Percentiles rank a stretch among this genome's conserved stretches.
Conservation (phyloP, 352 stramenopile genomes). For the Pythium rishiriense region DNA sequence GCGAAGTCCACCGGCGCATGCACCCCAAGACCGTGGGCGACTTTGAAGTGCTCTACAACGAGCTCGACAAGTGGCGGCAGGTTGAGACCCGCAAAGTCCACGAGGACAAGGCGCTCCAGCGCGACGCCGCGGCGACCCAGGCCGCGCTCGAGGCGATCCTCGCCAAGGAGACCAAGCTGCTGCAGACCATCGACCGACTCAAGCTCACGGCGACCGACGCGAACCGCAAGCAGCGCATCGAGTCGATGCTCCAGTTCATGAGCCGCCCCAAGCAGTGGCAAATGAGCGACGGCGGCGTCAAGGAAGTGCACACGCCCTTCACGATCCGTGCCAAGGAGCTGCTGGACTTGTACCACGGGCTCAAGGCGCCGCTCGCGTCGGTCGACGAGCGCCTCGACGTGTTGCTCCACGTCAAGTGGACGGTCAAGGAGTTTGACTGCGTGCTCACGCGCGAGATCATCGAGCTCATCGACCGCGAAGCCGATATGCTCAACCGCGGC, state of each 20-base stretch:
- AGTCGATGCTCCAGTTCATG: conserved; percentile 90
- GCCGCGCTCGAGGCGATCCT: conserved; percentile 60
- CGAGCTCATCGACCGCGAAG: conserved; percentile 92
- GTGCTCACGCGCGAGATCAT: conserved; percentile 87
- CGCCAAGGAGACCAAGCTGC: conserved; percentile 80
- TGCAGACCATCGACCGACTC: conserved; percentile 89
- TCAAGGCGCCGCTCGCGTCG: conserved; percentile 51
- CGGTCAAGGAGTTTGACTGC: conserved; percentile 91
- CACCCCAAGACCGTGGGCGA: conserved; percentile 80
- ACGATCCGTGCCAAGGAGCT: conserved; percentile 89
- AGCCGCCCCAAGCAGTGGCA: conserved; percentile 90
- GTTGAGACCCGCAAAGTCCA: conserved; percentile 80
- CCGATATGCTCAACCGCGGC: conserved; percentile 90
- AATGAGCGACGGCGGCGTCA: conserved; percentile 87
- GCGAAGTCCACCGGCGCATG: conserved; percentile 87
- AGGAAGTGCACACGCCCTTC: conserved; percentile 90
- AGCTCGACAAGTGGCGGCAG: conserved; percentile 91
- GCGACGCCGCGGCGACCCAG: conserved; percentile 31
- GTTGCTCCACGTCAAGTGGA: conserved; percentile 93
- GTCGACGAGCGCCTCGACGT: conserved; percentile 90
- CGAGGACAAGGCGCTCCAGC: conserved; percentile 35
- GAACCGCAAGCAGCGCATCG: conserved; percentile 84
- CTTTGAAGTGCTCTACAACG: conserved; percentile 94
- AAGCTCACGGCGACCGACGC: conserved; percentile 80
- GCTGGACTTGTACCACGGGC: conserved; percentile 80